A percentile compares a stretch with the other conserved stretches of the same genome.
Evolutionary conservation across 495 filamentous ascomycete species (phyloP).

Genomic region (Entonaema liquescens): DNA sequence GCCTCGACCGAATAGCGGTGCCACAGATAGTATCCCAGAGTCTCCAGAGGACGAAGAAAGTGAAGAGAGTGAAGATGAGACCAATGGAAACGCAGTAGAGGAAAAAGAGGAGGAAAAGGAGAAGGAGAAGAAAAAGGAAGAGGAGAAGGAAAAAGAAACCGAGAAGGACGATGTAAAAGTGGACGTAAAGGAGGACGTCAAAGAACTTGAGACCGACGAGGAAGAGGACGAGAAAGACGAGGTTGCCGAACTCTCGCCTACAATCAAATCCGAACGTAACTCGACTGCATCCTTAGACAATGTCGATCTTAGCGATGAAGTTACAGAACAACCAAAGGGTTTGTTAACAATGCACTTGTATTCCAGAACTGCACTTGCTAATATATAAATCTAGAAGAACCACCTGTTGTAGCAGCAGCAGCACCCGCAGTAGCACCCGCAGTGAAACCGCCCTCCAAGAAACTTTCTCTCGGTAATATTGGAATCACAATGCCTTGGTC

Average conservation of each 20-base stretch:
- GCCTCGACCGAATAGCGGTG: constrained; percentile 44
- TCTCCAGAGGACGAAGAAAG: constrained; percentile 39
- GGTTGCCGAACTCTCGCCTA: constrained; percentile 43
- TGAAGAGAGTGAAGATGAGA: constrained; percentile 39
- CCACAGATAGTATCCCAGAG: constrained; percentile 20
- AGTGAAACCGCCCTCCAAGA: constrained; percentile 50
- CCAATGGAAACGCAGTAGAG: constrained; percentile 40
- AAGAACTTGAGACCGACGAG: constrained; percentile 26
- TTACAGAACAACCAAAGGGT: constrained; percentile 41
- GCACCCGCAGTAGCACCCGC: too few relatives aligned
- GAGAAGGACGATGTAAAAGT: constrained; percentile 33
- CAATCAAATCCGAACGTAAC: constrained; percentile 65
- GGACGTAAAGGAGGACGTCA: not conserved
- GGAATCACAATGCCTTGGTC: constrained; percentile 66
- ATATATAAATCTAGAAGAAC: constrained; percentile 17
- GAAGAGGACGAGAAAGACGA: constrained; percentile 37
- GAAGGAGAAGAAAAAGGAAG: constrained; percentile 28
- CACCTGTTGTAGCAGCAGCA: constrained; percentile 22
- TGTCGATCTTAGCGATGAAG: constrained; percentile 69
- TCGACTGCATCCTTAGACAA: constrained; percentile 74
- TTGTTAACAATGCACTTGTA: constrained; percentile 1
- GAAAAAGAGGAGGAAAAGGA: constrained; percentile 45
- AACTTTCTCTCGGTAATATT: constrained; percentile 58
- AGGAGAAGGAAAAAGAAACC: constrained; percentile 38
- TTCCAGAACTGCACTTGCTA: not conserved